Percentiles rank a stretch among this genome's conserved stretches.
These are phyloP conservation scores for Aspergillus quadrilineatus DNA, from an alignment of 2,329 filamentous ascomycete species.

Conservation along the genomic window DNA sequence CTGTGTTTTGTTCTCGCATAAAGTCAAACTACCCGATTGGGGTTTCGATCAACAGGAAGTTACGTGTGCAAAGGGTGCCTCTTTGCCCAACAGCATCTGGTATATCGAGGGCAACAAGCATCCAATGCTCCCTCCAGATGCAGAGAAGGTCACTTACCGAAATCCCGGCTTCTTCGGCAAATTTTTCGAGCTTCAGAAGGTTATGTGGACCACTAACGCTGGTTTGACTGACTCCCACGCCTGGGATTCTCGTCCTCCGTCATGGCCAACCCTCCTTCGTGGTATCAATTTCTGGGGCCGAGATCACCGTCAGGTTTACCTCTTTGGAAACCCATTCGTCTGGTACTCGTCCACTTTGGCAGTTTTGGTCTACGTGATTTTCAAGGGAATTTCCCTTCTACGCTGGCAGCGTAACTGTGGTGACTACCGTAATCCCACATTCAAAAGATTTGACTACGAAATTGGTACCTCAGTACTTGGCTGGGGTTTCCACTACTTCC, in stretches of 20 bases:
- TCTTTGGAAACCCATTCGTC: conserved; percentile 89
- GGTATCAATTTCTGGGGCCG: conserved; percentile 99
- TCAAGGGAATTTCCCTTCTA: conserved; percentile 84
- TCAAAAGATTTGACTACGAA: conserved; percentile 98
- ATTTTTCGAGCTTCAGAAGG: conserved; percentile 94
- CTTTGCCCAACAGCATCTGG: conserved; percentile 94
- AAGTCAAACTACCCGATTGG: conserved; percentile 98
- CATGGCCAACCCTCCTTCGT: conserved; percentile 87
- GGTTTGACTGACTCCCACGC: conserved; percentile 94
- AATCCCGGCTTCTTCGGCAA: conserved; percentile 95
- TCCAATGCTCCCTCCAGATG: conserved; percentile 67
- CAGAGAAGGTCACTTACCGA: conserved; percentile 94
- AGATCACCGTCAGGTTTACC: conserved; percentile 90
- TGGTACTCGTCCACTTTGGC: conserved; percentile 88
- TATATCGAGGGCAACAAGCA: conserved; percentile 92
- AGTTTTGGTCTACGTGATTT: conserved; percentile 71
- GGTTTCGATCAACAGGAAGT: conserved; percentile 98
- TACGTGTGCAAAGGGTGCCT: conserved; percentile 90
- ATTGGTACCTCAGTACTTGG: conserved; percentile 85
- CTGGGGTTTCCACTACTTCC: conserved; percentile 98
- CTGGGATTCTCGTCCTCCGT: conserved; percentile 92
- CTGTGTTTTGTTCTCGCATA: conserved; percentile 95
- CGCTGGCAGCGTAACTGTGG: conserved; percentile 92
- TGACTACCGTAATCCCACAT: conserved; percentile 77
- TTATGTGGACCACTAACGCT: conserved; percentile 99